Evolutionary conservation across 176 grass and related monocot species (phyloP).

Genomic region (Bonia amplexicaulis): DNA sequence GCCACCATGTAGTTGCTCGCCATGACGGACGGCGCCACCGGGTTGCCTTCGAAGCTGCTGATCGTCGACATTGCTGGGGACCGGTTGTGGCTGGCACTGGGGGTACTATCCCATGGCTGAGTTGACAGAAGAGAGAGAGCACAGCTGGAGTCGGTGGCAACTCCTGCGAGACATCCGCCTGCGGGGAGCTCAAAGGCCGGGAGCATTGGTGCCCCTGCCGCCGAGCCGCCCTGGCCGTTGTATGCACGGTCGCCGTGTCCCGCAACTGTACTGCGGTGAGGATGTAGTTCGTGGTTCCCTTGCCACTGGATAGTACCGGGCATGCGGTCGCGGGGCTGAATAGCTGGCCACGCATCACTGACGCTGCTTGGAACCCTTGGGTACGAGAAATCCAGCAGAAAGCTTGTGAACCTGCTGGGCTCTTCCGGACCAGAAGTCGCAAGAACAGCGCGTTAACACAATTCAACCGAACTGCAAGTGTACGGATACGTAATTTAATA

Average conservation of each 20-base stretch:
- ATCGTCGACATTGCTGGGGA: constrained; percentile 22
- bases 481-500: too few species aligned
- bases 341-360: constrained; percentile 44
- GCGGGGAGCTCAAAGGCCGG: constrained; percentile 53
- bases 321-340: constrained; percentile 33
- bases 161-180: constrained; percentile 48
- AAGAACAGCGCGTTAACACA: not conserved
- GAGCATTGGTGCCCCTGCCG: constrained; percentile 10
- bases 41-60: constrained; percentile 35
- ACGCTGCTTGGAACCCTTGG: constrained; percentile 56
- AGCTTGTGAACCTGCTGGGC: constrained; percentile 70
- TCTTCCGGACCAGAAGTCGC: constrained; percentile 36
- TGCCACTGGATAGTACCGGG: constrained; percentile 45
- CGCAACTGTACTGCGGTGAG: constrained; percentile 46
- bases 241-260: constrained; percentile 37
- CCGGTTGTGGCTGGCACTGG: constrained; percentile 37
- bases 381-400: constrained; percentile 76
- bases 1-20: constrained; percentile 36
- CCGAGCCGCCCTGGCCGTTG: constrained; percentile 32
- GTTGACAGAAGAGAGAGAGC: constrained; percentile 99
- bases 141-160: constrained; percentile 83
- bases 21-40: constrained; percentile 42
- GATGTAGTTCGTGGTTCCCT: constrained; percentile 29
- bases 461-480: not conserved
- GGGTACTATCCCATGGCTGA: constrained; percentile 60